phyloP scores from a whole-genome alignment of 2,329 filamentous ascomycete species.

The Dryadomyces quercivorus region DNA sequence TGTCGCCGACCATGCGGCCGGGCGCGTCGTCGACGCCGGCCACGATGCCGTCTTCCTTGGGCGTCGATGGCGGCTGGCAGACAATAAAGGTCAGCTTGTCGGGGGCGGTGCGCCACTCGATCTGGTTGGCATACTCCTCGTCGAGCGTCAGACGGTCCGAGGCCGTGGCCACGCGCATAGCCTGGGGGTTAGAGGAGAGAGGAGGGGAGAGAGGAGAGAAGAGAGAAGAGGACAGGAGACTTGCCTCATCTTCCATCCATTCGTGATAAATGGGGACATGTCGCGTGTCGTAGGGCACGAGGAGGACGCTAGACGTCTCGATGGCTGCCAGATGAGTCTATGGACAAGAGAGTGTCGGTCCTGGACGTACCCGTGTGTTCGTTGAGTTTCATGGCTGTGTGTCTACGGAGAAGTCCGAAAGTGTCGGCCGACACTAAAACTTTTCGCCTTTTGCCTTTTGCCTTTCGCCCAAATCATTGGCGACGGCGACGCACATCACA shows the following conservation, averaged over 20 bases:
- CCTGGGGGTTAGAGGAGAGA: slow-evolving; percentile 33
- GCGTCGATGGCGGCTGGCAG: slow-evolving; percentile 37
- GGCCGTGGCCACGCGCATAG: slow-evolving; percentile 72
- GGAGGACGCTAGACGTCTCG: slow-evolving; percentile 49
- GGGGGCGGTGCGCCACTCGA: slow-evolving; percentile 65
- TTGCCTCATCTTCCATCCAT: slow-evolving; percentile 79
- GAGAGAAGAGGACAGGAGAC: not conserved
- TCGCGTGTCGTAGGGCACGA: slow-evolving; percentile 72
- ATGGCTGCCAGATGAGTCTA: slow-evolving; percentile 45
- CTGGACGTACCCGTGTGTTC: slow-evolving; percentile 26
- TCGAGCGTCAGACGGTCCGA: slow-evolving; percentile 70
- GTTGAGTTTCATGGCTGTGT: slow-evolving; percentile 10
- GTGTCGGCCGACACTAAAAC: not conserved
- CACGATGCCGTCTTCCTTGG: not conserved
- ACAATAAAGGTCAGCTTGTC: slow-evolving; percentile 93
- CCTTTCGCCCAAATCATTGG: not conserved
- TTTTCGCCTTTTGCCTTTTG: not conserved
- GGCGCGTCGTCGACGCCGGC: slow-evolving; percentile 38
- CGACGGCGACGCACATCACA: too few species aligned
- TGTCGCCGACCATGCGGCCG: slow-evolving; percentile 55
- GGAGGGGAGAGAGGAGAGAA: too few species aligned
- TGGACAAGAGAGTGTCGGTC: too few species aligned
- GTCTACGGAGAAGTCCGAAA: not conserved
- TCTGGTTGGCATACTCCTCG: slow-evolving; percentile 84
- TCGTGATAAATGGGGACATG: slow-evolving; percentile 76